Percentiles rank a stretch among this genome's conserved stretches.
Conservation (phyloP, 352 stramenopile species). For the Pseudoperonospora humuli region DNA sequence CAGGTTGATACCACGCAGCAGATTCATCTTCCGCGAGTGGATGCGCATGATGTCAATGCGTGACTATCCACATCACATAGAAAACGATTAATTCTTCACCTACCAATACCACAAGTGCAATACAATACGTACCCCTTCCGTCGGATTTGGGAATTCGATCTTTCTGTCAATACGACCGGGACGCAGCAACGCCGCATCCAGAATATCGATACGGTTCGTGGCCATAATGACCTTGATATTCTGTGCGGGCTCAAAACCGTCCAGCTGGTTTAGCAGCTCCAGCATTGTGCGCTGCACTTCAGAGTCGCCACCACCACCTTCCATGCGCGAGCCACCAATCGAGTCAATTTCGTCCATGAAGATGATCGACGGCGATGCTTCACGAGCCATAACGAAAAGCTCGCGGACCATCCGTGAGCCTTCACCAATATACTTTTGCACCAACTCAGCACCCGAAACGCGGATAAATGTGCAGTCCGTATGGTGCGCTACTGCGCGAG, state of each 20-base stretch:
- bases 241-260: constrained; percentile 94
- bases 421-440: constrained; percentile 99
- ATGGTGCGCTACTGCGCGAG: constrained; percentile 97
- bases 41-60: constrained; percentile 98
- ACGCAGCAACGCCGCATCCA: constrained; percentile 94
- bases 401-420: constrained; percentile 98
- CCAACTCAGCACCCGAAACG: constrained; percentile 96
- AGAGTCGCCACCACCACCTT: constrained; percentile 92
- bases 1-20: constrained; percentile 98
- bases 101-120: not conserved
- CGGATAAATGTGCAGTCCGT: constrained; percentile 99
- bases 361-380: constrained; percentile 98
- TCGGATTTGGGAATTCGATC: constrained; percentile 99
- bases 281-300: constrained; percentile 99
- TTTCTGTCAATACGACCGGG: constrained; percentile 98
- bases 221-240: constrained; percentile 99
- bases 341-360: constrained; percentile 99
- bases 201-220: constrained; percentile 99
- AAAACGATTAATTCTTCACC: constrained; percentile 8
- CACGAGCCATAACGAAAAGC: constrained; percentile 98
- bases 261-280: constrained; percentile 98
- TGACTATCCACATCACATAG: constrained; percentile 35
- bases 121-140: constrained; percentile 76
- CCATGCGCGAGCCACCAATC: constrained; percentile 92
- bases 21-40: constrained; percentile 98